Percentiles rank a stretch among this genome's conserved stretches.
phyloP scores from a whole-genome alignment of 179 eudicot genomes.

The Corrigiola litoralis region DNA sequence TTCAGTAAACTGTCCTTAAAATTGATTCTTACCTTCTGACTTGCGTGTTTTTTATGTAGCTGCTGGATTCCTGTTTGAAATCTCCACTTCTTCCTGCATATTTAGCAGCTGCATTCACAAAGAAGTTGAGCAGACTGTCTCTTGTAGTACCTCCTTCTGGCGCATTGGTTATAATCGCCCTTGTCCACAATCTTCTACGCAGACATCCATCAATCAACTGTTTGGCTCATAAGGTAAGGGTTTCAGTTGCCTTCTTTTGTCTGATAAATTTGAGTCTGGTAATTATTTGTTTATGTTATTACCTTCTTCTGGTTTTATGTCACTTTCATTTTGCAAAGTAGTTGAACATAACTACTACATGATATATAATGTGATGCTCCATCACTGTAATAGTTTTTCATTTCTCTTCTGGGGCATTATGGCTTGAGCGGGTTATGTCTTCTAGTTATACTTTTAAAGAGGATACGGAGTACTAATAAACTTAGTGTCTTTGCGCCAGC shows the following conservation, averaged over 20 bases:
- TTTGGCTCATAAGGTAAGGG: conserved; percentile 75
- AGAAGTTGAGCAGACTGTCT: conserved; percentile 90
- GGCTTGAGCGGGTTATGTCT: no score
- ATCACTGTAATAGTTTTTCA: not conserved
- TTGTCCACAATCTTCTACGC: conserved; percentile 79
- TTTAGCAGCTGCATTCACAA: conserved; percentile 88
- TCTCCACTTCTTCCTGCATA: conserved; percentile 95
- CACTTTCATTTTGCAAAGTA: not conserved
- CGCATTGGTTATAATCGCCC: conserved; percentile 62
- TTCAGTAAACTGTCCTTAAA: not conserved
- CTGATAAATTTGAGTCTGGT: not conserved
- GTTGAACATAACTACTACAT: no score
- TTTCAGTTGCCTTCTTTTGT: not conserved
- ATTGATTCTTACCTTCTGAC: not conserved
- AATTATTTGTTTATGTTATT: not conserved
- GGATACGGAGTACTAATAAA: not conserved
- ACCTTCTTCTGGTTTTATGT: not conserved
- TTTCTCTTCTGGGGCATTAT: not conserved
- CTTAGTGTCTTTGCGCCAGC: not conserved
- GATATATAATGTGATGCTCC: no score
- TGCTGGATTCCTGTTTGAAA: conserved; percentile 86
- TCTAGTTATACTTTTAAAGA: not conserved
- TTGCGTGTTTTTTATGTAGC: conserved; percentile 44
- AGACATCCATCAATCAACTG: conserved; percentile 89
- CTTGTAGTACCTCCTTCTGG: conserved; percentile 90